A percentile compares a stretch with the other conserved stretches of the same genome.
Conservation (phyloP, 2,329 filamentous ascomycete genomes). For the Juglanconis juglandina region DNA sequence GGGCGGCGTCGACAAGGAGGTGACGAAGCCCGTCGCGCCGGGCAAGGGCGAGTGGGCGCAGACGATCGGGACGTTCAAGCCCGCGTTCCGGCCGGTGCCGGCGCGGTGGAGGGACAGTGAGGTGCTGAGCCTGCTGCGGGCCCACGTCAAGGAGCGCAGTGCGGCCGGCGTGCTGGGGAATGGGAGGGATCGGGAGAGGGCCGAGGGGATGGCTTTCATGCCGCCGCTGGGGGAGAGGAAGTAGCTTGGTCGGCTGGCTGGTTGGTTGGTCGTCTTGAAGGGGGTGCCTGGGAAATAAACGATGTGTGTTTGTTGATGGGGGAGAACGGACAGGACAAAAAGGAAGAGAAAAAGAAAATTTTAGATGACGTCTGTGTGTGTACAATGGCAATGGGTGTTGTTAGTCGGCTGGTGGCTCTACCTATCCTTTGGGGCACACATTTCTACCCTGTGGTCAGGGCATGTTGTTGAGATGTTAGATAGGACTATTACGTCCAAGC, state of each 20-base stretch:
- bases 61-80: slow-evolving; percentile 90
- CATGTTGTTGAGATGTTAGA: not conserved
- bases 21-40: slow-evolving; percentile 31
- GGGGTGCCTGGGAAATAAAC: not conserved
- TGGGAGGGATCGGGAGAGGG: slow-evolving; percentile 31
- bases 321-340: too few relatives aligned
- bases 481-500: slow-evolving; percentile 3
- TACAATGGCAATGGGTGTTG: not conserved
- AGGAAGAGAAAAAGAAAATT: too few relatives aligned
- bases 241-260: not conserved
- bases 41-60: slow-evolving; percentile 84
- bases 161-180: slow-evolving; percentile 50
- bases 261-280: not conserved
- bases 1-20: slow-evolving; percentile 21
- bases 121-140: slow-evolving; percentile 70
- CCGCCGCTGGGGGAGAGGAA: slow-evolving; percentile 36
- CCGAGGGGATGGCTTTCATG: slow-evolving; percentile 55
- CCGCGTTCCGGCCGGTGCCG: slow-evolving; percentile 88
- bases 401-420: not conserved
- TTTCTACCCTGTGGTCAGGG: not conserved
- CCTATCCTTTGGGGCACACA: not conserved
- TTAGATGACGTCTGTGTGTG: not conserved
- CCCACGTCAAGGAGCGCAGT: slow-evolving; percentile 73
- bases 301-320: not conserved
- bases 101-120: slow-evolving; percentile 79